These are phyloP conservation scores for Colletotrichum camelliae DNA, from an alignment of 2,329 filamentous ascomycete genomes.

Conservation along the genomic window DNA sequence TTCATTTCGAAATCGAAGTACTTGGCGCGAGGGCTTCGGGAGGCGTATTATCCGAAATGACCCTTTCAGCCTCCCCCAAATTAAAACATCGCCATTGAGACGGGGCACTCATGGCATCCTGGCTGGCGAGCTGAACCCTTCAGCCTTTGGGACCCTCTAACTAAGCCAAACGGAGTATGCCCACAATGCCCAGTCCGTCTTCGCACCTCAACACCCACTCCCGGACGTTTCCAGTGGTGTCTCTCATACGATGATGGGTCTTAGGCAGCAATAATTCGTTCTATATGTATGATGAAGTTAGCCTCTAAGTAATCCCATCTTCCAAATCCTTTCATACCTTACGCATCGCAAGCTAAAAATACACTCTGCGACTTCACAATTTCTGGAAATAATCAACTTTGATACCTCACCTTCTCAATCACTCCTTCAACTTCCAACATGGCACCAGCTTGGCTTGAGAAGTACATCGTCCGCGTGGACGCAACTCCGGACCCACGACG, in stretches of 20 bases:
- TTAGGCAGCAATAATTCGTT: not conserved
- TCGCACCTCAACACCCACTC: not conserved
- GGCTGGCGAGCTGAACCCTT: not conserved
- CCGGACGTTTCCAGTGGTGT: not conserved
- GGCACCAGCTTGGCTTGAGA: conserved; percentile 12
- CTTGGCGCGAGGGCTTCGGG: not conserved
- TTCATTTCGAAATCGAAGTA: not conserved
- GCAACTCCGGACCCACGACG: not conserved
- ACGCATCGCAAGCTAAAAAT: not conserved
- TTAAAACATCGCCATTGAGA: not conserved
- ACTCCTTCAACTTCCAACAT: not conserved
- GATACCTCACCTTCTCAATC: not conserved
- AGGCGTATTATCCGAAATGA: not conserved
- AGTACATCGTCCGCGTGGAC: not conserved
- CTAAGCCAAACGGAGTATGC: not conserved
- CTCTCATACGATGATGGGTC: not conserved
- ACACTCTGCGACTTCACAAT: not conserved
- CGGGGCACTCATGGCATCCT: not conserved
- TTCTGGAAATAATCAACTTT: not conserved
- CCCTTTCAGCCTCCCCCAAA: not conserved
- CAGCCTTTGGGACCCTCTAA: not conserved
- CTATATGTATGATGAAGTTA: not conserved
- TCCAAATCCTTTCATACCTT: not conserved
- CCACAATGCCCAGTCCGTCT: not conserved
- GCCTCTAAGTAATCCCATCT: not conserved